A percentile compares a stretch with the other conserved stretches of the same genome.
Conservation (phyloP, 805 yeast species). For the Lipomyces yamanashiensis region DNA sequence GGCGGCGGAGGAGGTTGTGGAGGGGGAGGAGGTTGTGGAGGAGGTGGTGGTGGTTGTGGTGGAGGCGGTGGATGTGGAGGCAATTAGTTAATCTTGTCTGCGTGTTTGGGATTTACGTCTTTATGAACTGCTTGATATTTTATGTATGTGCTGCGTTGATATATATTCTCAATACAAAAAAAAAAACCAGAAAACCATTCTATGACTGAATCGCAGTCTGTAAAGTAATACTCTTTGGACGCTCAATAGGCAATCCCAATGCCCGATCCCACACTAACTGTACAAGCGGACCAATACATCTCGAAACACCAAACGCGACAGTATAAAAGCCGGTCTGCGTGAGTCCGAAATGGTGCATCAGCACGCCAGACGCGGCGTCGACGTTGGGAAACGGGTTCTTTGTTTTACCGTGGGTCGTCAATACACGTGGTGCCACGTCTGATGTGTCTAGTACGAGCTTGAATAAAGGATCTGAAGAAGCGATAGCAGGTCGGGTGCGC, state of each 20-base stretch:
- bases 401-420: constrained; percentile 80
- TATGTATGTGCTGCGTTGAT: too few relatives aligned
- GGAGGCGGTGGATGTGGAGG: too few relatives aligned
- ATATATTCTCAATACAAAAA: too few relatives aligned
- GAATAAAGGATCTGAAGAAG: constrained; percentile 62
- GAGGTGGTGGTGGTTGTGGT: too few relatives aligned
- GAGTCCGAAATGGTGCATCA: constrained; percentile 80
- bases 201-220: constrained; percentile 76
- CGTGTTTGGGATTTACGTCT: too few relatives aligned
- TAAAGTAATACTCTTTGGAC: constrained; percentile 90
- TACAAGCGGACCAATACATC: constrained; percentile 78
- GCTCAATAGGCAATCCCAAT: constrained; percentile 77
- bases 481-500: constrained; percentile 56
- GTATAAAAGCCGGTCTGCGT: constrained; percentile 76
- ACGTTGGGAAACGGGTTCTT: constrained; percentile 87
- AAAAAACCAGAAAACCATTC: too few relatives aligned
- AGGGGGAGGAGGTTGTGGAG: too few relatives aligned
- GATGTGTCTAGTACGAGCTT: constrained; percentile 68
- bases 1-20: too few relatives aligned
- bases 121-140: too few relatives aligned
- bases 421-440: constrained; percentile 73
- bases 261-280: constrained; percentile 81
- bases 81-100: too few relatives aligned
- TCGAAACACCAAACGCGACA: constrained; percentile 79
- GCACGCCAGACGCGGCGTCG: constrained; percentile 77